Evolutionary conservation across 2,329 filamentous ascomycete genomes (phyloP), one percentile per base, ranked within the genome.

Genomic region (Alternaria triticina): DNA sequence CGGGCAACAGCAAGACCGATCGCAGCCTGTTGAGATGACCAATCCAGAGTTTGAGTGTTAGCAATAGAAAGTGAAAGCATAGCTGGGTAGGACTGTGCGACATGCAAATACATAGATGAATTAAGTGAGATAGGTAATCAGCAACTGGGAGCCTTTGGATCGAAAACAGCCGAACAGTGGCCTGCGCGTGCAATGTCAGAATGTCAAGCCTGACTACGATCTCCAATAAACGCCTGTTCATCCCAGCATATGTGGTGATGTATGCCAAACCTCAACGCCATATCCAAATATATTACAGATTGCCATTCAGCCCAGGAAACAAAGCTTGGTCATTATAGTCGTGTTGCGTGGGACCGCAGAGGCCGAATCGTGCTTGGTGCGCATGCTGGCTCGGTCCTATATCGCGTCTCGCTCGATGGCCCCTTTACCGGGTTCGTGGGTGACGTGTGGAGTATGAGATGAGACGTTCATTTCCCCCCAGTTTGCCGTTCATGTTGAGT

Each of bases 401-500:
- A 44, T 20, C 40, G 47, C 40, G 47, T 45, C 36, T 40, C 30
- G 45, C 33, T 55, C 36, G 27, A 33, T 33, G 20, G 11, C 63
- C 22, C 28, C 57, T 57, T 62, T 59, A 28, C 36, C 44, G 28
- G 50, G 22, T 20, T 25, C 20, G 22, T 47, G 54, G 13, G 33
- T 46, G 44, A 55, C 17, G 10, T 30, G 46, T 43, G 27, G 59
- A 45, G 56, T 36, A 23, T 25, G 46, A 3, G 17, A 20, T n/a
- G 23, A 46, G n/a, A 12, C 9, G 40, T 20, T 64, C 49, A 66
- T 30, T 22, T 54, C 25, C 45, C 58, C 33, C 50, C 58, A 44
- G 46, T 57, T 46, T 76, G 72, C 15, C 69, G 73, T 54, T 71
- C 66, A 20, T 76, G 69, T 55, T 78, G 75, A 7, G 74, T 70